Conservation (phyloP, 2,329 filamentous ascomycete genomes). For the Penicillium sp. region DNA sequence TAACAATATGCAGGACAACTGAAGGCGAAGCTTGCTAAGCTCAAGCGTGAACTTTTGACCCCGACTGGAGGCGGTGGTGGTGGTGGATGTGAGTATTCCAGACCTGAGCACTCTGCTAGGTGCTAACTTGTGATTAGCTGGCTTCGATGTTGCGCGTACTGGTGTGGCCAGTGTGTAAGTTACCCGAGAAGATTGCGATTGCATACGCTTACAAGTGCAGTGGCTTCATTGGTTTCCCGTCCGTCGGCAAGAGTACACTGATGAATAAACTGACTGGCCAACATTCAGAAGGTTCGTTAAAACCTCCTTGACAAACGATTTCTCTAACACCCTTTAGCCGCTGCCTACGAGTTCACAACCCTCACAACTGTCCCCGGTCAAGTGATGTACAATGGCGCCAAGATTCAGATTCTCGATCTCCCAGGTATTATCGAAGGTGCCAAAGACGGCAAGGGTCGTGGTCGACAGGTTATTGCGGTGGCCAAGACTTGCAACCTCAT, state of each 20-base stretch:
- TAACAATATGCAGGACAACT: constrained; percentile 62
- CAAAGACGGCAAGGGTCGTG: constrained; percentile 96
- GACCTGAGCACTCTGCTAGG: constrained; percentile 4
- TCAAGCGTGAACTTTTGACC: constrained; percentile 92
- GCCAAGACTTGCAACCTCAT: constrained; percentile 98
- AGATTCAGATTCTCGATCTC: constrained; percentile 96
- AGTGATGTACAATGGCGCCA: constrained; percentile 93
- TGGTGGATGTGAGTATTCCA: constrained; percentile 56
- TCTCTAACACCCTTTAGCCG: constrained; percentile 51
- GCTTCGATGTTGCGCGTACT: constrained; percentile 96
- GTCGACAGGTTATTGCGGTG: constrained; percentile 96
- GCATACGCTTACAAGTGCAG: constrained; percentile 25
- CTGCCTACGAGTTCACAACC: constrained; percentile 98
- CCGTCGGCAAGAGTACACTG: constrained; percentile 95
- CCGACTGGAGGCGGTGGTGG: constrained; percentile 77
- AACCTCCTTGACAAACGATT: neutral
- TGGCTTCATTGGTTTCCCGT: constrained; percentile 97
- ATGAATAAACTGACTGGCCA: constrained; percentile 94
- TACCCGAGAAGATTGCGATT: neutral
- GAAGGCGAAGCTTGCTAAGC: constrained; percentile 96
- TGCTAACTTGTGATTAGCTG: constrained; percentile 50
- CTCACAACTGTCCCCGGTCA: constrained; percentile 96
- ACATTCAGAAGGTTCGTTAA: constrained; percentile 71
- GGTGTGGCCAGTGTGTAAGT: constrained; percentile 85
- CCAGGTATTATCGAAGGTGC: constrained; percentile 98